Evolutionary conservation across 2,329 filamentous ascomycete species (phyloP), one percentile per base, ranked within the genome.

Genomic region (Apiospora rasikravindrae): DNA sequence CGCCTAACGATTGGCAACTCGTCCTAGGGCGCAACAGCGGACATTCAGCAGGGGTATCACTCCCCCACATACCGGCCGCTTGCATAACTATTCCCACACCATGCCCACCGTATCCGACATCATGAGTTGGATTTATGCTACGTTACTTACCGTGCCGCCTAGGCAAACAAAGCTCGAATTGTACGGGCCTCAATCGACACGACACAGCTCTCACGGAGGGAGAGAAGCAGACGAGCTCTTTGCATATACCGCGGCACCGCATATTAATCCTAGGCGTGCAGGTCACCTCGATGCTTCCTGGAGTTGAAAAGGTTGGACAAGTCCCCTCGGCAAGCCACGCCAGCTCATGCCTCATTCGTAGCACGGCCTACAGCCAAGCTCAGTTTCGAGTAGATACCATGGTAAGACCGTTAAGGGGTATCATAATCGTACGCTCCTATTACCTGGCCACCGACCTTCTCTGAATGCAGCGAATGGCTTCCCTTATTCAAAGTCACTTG

Each of bases 21-120:
- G 40, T 64, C 33, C 57, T 40, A 64, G 29, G 57, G 57, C 57
- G 57, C 57, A 33, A n/a, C 57, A 40, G 33, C 57, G 57, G 57
- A 40, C 7, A 57, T 5, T 19, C 51, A 64, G 29, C 57, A 64
- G 57, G 57, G 29, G 33, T 64, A 10, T 64, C 19, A 19, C 33
- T 64, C 57, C 29, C 57, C 57, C 4, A 40, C 57, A n/a, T 40
- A 40, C 57, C 29, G 57, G 57, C 57, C 57, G 57, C 57, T 64
- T n/a, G 57, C 57, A 64, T n/a, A 13, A 64, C 13, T 64, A n/a
- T 13, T n/a, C 13, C 10, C 33, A 22, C 57, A n/a, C 57, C 57
- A 64, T 40, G 57, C 22, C 57, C 8, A n/a, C 33, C 40, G 19
- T 22, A 24, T 40, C 57, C 57, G 19, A n/a, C 19, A 40, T 64